Percentiles rank a stretch among this genome's conserved stretches.
phyloP scores from a whole-genome alignment of 1,284 basidiomycete genomes.

The Bondarzewia mesenterica region DNA sequence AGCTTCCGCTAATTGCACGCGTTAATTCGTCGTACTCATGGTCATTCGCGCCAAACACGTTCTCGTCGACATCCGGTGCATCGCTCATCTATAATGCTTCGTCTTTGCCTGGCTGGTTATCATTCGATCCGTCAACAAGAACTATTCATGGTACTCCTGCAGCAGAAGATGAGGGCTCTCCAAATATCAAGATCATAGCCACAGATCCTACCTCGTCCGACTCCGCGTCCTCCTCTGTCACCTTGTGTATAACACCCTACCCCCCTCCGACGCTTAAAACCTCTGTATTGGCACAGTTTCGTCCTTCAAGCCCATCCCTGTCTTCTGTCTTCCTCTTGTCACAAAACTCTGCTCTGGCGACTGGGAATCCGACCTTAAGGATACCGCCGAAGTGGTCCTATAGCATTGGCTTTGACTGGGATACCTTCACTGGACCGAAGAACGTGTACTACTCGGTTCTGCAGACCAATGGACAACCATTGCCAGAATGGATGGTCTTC shows the following conservation, averaged over 20 bases:
- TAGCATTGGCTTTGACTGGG: slow-evolving; percentile 75
- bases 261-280: slow-evolving; percentile 47
- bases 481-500: slow-evolving; percentile 78
- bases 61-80: slow-evolving; percentile 36
- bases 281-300: slow-evolving; percentile 57
- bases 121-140: slow-evolving; percentile 44
- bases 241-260: slow-evolving; percentile 53
- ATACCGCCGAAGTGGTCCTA: slow-evolving; percentile 86
- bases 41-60: slow-evolving; percentile 55
- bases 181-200: slow-evolving; percentile 47
- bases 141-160: slow-evolving; percentile 55
- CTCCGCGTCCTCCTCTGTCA: slow-evolving; percentile 42
- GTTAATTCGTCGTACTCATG: slow-evolving; percentile 52
- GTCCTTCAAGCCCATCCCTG: slow-evolving; percentile 45
- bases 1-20: slow-evolving; percentile 59
- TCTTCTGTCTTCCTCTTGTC: slow-evolving; percentile 61
- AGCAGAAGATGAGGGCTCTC: slow-evolving; percentile 45
- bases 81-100: slow-evolving; percentile 38
- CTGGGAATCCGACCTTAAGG: slow-evolving; percentile 54
- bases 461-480: slow-evolving; percentile 54
- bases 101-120: slow-evolving; percentile 55
- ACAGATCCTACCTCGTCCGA: slow-evolving; percentile 36
- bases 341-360: slow-evolving; percentile 45
- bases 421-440: slow-evolving; percentile 48
- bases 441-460: slow-evolving; percentile 62